Evolutionary conservation across 2,329 filamentous ascomycete genomes (phyloP), one percentile per base, ranked within the genome.

Genomic region (Plectosphaerella plurivora): DNA sequence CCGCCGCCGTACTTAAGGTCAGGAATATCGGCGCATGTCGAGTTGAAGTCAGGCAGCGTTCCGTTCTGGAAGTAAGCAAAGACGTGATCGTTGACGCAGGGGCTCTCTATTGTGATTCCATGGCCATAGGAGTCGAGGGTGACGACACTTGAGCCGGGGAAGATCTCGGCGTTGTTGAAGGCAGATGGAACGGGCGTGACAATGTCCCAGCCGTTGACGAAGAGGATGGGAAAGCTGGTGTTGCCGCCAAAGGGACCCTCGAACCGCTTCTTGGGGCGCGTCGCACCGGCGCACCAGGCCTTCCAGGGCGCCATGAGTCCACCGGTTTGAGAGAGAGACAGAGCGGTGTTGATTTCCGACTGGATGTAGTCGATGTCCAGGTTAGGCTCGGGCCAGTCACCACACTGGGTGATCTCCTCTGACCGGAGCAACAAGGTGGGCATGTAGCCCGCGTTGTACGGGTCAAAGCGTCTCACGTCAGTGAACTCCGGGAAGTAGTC

Each of bases 81-180:
- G 18, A 78, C 65, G 28, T 68, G 56, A 16, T 39, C 35, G n/a
- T 14, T 15, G 33, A 41, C 18, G 47, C 47, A 49, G 6, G 5
- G 16, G 20, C 47, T 49, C 7, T 41, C 2, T 2, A n/a, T n/a
- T 9, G 44, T 33, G 22, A 28, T 20, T 10, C 22, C 22, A 15
- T 46, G 44, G 4, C 77, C 77, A 36, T 74, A 78, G 1, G 73
- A 72, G 46, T 79, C 73, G 57, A 77, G 74, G n/a, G 72, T 66
- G 20, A 81, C 60, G 15, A 81, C 64, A 1, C 70, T 67, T 0
- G 75, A 77, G 20, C 67, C 70, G 0, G 67, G 67, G 51, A 79
- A 80, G 1, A 68, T 63, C 4, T 60, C 63, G 8, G 64, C 71
- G 63, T 73, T 73, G 51, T 69, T 72, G 22, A 64, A 51, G 5